Evolutionary conservation across 1,284 basidiomycete species (phyloP), one percentile per base, ranked within the genome.

Genomic region (Wolfiporia cocos): DNA sequence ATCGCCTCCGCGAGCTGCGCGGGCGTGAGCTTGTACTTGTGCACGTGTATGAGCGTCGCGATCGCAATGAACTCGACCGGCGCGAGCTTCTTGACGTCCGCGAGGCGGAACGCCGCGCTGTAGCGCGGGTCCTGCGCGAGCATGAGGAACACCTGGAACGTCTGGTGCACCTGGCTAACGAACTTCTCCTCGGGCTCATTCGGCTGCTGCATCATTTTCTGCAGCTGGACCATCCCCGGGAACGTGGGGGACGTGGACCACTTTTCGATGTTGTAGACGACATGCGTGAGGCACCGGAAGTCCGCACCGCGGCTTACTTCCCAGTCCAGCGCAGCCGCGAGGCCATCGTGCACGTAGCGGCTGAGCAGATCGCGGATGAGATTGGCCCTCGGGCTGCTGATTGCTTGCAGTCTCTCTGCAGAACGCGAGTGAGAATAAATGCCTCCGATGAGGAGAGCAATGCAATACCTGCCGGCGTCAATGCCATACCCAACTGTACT

Each of bases 401-500:
- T 66, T 0, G 83, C 80, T 51, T 81, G 78, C 6, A 87, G 67
- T 59, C 81, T 85, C 58, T 86, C 81, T 66, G 42, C 22, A n/a
- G 11, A n/a, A 34, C 11, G 9, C 12, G 10, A 26, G 18, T 19
- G 5, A n/a, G n/a, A n/a, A n/a, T 4, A 12, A 17, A 12, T 20
- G 19, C 7, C 17, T n/a, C 9, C 9, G 11, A 20, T 10, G 32
- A 37, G 7, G 26, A 18, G 4, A 9, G 2, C 30, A 30, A 19
- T 24, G 37, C 14, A 14, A 28, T 41, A 70, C 72, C 72, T 42
- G 84, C 79, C 5, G 82, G 77, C 0, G 81, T 86, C n/a, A 87
- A 67, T 0, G 85, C 82, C 71, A 87, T 78, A 2, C 85, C 84
- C 2, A 87, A 66, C 62, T 88, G 85, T 3, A 88, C 85, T 33